A percentile compares a stretch with the other conserved stretches of the same genome.
phyloP scores from a whole-genome alignment of 2,329 filamentous ascomycete species.

The Claviceps arundinis region DNA sequence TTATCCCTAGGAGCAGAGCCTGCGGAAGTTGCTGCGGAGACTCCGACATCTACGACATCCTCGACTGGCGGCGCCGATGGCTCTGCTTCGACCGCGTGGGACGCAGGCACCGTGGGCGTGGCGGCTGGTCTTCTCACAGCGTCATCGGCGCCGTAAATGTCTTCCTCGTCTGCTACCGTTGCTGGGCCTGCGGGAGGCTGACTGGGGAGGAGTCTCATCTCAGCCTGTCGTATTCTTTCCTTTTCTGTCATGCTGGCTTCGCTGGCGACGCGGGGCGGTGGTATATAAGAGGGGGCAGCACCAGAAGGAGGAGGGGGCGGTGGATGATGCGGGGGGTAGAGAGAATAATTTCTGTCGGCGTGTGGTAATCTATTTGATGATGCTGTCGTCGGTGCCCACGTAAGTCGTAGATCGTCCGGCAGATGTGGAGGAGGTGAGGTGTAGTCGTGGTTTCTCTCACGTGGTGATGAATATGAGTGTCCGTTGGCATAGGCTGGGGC shows the following conservation, averaged over 20 bases:
- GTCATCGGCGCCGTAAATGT: slow-evolving; percentile 37
- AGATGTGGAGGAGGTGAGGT: slow-evolving; percentile 7
- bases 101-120: slow-evolving; percentile 6
- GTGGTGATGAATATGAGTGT: slow-evolving; percentile 2
- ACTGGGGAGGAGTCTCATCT: slow-evolving; percentile 69
- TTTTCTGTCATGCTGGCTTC: slow-evolving; percentile 66
- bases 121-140: slow-evolving; percentile 15
- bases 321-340: background rate
- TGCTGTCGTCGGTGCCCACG: background rate
- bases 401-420: slow-evolving; percentile 6
- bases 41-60: slow-evolving; percentile 25
- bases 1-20: slow-evolving; percentile 46
- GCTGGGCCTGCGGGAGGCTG: slow-evolving; percentile 41
- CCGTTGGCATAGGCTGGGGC: background rate
- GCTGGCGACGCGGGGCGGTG: slow-evolving; percentile 44
- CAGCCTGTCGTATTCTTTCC: slow-evolving; percentile 62
- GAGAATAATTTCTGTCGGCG: slow-evolving; percentile 8
- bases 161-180: slow-evolving; percentile 28
- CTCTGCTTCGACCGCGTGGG: slow-evolving; percentile 10
- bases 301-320: background rate
- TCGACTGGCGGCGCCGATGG: slow-evolving; percentile 31
- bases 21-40: slow-evolving; percentile 16
- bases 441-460: slow-evolving; percentile 22
- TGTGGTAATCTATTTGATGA: slow-evolving; percentile 5
- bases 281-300: slow-evolving; percentile 35